Evolutionary conservation across 208 protist genomes (phyloP).

Genomic region (Trypanosoma caninum): DNA sequence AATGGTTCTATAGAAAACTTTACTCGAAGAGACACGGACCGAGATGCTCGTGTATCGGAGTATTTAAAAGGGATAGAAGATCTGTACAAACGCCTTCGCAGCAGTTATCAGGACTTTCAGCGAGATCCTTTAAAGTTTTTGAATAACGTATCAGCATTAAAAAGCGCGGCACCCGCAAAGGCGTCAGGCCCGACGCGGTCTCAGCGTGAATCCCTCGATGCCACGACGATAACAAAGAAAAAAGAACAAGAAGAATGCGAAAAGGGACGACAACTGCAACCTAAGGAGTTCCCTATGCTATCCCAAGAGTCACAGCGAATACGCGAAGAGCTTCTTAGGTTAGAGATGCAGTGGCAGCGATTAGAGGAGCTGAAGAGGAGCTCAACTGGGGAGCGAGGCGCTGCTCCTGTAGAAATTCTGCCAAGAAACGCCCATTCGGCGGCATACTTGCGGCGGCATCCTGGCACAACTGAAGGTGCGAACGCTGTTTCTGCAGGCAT

Average conservation of each 20-base stretch:
- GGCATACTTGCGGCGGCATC: background rate
- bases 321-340: constrained; percentile 38
- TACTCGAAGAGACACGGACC: background rate
- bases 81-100: constrained; percentile 43
- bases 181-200: background rate
- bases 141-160: constrained; percentile 5
- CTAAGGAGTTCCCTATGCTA: background rate
- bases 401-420: constrained; percentile 9
- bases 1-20: too few species aligned
- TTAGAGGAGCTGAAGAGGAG: constrained; percentile 50
- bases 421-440: background rate
- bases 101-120: constrained; percentile 46
- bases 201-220: too few species aligned
- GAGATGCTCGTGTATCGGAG: constrained; percentile 25
- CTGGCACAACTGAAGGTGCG: background rate
- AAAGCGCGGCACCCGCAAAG: constrained; percentile 7
- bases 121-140: constrained; percentile 20
- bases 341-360: constrained; percentile 76
- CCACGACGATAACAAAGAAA: too few species aligned
- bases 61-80: constrained; percentile 52
- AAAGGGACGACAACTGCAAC: background rate
- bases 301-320: constrained; percentile 25
- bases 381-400: constrained; percentile 16
- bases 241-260: background rate
- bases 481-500: background rate